Percentiles rank a stretch among this genome's conserved stretches.
phyloP scores from a whole-genome alignment of 116 monocot species.

The Dioscorea cayenensis region DNA sequence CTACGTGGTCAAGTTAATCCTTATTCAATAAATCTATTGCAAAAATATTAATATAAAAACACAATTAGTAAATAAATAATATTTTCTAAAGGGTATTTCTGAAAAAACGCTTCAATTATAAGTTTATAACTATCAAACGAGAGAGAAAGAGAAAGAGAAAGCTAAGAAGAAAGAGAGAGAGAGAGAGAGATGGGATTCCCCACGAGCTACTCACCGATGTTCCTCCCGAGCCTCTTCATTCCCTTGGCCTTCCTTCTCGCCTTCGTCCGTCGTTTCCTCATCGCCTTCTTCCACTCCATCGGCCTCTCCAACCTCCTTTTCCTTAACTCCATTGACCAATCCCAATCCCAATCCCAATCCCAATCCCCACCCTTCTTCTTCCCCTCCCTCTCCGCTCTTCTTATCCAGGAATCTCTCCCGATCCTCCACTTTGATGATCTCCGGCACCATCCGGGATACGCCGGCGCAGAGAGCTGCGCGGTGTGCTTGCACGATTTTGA shows the following conservation, averaged over 20 bases:
- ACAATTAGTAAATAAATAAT: no score
- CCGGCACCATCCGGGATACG: neutral
- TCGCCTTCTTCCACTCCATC: slow-evolving; percentile 7
- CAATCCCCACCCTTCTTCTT: neutral
- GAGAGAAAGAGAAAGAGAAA: neutral
- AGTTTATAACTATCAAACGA: no score
- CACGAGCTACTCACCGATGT: slow-evolving; percentile 21
- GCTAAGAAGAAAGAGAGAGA: neutral
- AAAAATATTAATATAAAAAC: no score
- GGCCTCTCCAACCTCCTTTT: slow-evolving; percentile 18
- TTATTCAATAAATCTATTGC: no score
- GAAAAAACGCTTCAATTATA: no score
- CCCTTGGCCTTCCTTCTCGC: slow-evolving; percentile 17
- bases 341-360: neutral
- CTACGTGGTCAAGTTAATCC: no score
- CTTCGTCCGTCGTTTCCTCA: slow-evolving; percentile 14
- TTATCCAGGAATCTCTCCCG: slow-evolving; percentile 13
- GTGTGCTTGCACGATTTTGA: slow-evolving; percentile 46
- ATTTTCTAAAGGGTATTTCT: no score
- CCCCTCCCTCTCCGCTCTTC: neutral
- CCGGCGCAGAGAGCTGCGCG: slow-evolving; percentile 18
- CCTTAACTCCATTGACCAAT: slow-evolving; percentile 5
- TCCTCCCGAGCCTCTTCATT: slow-evolving; percentile 21
- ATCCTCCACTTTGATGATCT: slow-evolving; percentile 20
- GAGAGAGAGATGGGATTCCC: slow-evolving; percentile 24